Evolutionary conservation across 441 rosid genomes (phyloP).

Genomic region (Populus tomentosa): DNA sequence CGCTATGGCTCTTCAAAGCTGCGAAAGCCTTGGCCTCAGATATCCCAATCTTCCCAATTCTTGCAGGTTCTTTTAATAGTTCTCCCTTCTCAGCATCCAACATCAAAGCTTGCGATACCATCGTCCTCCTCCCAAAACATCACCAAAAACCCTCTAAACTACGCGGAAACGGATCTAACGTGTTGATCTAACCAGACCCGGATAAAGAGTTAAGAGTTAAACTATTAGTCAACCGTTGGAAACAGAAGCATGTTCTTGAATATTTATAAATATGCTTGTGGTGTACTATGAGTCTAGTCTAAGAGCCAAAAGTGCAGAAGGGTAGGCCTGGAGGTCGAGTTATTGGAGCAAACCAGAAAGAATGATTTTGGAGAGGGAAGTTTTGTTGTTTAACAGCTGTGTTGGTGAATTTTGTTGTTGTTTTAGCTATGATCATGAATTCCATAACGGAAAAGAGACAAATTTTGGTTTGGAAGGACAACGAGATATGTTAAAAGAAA

Average conservation of each 20-base stretch:
- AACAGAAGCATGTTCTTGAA: background rate
- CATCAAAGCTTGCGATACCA: conserved; percentile 37
- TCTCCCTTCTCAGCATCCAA: conserved; percentile 48
- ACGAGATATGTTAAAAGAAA: conserved; percentile 22
- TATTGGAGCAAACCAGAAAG: conserved; percentile 60
- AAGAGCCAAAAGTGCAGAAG: conserved; percentile 27
- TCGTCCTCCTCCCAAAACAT: conserved; percentile 26
- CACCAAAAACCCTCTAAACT: conserved; percentile 26
- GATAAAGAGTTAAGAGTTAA: conserved; percentile 22
- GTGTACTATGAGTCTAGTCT: background rate
- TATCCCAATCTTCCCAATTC: conserved; percentile 34
- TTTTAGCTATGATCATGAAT: conserved; percentile 23
- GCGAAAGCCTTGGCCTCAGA: conserved; percentile 52
- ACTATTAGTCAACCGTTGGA: conserved; percentile 29
- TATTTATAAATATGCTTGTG: background rate
- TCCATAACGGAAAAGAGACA: conserved; percentile 36
- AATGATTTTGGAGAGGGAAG: conserved; percentile 43
- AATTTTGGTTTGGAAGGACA: conserved; percentile 5
- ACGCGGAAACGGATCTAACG: conserved; percentile 27
- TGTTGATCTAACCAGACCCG: conserved; percentile 24
- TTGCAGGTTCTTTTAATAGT: conserved; percentile 41
- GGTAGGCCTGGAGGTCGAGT: conserved; percentile 52
- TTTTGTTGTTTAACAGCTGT: conserved; percentile 33
- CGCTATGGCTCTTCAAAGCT: conserved; percentile 71
- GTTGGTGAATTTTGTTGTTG: conserved; percentile 10